Base-by-base conservation (phyloP, 106 monocot genomes). In the Allium sativum region DNA sequence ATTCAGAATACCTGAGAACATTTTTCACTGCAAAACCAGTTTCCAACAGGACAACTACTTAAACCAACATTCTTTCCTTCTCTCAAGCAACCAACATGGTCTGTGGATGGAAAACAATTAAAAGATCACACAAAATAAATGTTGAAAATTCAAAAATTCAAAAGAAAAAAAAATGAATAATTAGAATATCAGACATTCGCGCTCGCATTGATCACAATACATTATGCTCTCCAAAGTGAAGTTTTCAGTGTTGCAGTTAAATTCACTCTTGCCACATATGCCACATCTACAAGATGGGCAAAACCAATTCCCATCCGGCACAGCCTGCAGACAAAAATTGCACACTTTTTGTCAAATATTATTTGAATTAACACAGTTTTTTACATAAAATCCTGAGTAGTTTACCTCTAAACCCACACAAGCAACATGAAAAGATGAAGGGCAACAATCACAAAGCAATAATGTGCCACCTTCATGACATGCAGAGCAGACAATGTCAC, bases 381-480 rank as follows among this genome's bases (percentile, higher is more conserved):
- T 3, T 57, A 57, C 11, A 41, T 41, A 16, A n/a, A 21, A 58
- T 41, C 40, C 40, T 42, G 42, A 58, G 22, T n/a, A 9, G 19
- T n/a, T 56, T 72, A 89, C 84, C 84, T 84, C 53, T 65, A 77
- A 70, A 20, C 81, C 81, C 59, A 81, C 42, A 77, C 89, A 89
- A 7, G 15, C 41, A 44, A 73, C 53, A 71, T 84, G 84, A 71
- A 79, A 89, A 20, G 84, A 59, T 57, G 89, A 84, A 50, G 90
- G 90, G 21, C 90, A 90, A 42, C 70, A 59, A 72, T 90, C 85
- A 58, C 90, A 90, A 9, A 82, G 51, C 17, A 90, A 20, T 64
- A 90, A 58, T 9, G 41, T 44, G 40, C 90, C 90, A 58, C 85
- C 85, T 74, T 85, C 82, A 57, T 82, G 79, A 60, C 90, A 90